Evolutionary conservation across 1,139 yeast genomes (phyloP).

Genomic region (Groenewaldozyma sp.): DNA sequence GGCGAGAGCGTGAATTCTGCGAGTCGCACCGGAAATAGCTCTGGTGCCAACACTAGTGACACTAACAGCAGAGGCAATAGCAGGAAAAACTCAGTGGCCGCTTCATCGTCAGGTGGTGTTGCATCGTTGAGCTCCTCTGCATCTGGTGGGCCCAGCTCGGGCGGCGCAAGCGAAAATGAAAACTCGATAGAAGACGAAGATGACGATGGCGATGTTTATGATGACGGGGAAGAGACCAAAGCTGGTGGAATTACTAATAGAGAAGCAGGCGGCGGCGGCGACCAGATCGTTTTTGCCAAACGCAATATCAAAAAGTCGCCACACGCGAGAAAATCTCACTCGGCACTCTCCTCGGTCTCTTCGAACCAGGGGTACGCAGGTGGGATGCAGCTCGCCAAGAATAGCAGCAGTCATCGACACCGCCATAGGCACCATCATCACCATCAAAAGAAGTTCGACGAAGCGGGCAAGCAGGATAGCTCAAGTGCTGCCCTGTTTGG

Average conservation of each 20-base stretch:
- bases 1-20: background rate
- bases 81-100: too few species aligned
- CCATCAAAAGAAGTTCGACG: constrained; percentile 1
- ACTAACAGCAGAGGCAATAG: background rate
- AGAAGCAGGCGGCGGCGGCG: constrained; percentile 1
- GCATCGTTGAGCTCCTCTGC: background rate
- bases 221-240: background rate
- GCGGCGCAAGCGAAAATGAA: background rate
- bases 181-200: too few species aligned
- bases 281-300: constrained; percentile 11
- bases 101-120: background rate
- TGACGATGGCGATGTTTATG: background rate
- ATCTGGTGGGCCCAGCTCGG: background rate
- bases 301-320: constrained; percentile 10
- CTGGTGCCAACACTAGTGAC: background rate
- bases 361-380: background rate
- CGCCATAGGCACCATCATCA: constrained; percentile 8
- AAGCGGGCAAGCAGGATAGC: background rate
- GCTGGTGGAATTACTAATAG: background rate
- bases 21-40: background rate
- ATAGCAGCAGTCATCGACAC: constrained; percentile 4
- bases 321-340: constrained; percentile 10
- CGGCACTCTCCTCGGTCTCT: constrained; percentile 17
- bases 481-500: constrained; percentile 12
- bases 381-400: background rate